Evolutionary conservation across 768 basidiomycete species (phyloP).

Genomic region (Podaxis sp.): DNA sequence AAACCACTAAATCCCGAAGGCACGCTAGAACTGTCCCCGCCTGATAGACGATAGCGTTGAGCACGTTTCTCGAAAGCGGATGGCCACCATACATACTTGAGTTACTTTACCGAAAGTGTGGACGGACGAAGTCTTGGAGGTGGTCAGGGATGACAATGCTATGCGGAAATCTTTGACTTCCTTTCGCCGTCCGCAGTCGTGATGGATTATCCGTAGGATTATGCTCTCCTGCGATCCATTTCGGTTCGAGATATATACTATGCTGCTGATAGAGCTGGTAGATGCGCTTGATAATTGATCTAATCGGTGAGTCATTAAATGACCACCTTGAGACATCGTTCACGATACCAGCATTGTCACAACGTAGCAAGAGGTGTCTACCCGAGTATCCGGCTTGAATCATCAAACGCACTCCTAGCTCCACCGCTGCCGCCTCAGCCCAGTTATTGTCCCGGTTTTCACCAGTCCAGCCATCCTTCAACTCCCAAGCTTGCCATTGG

Average conservation of each 20-base stretch:
- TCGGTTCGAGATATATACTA: slow-evolving; percentile 22
- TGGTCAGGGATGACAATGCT: not conserved
- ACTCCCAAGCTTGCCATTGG: slow-evolving; percentile 39
- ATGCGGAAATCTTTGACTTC: slow-evolving; percentile 18
- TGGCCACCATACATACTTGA: not conserved
- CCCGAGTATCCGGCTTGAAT: slow-evolving; percentile 21
- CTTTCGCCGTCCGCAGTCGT: not conserved
- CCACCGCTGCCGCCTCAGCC: slow-evolving; percentile 43
- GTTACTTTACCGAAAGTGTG: not conserved
- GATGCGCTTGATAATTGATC: slow-evolving; percentile 29
- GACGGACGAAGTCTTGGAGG: not conserved
- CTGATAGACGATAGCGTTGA: not conserved
- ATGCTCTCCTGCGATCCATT: slow-evolving; percentile 28
- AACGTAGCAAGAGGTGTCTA: slow-evolving; percentile 29
- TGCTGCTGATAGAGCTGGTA: slow-evolving; percentile 20
- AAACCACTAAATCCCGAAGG: no score
- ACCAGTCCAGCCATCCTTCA: slow-evolving; percentile 28
- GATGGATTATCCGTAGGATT: slow-evolving; percentile 36
- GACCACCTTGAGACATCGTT: slow-evolving; percentile 24
- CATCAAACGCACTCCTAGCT: slow-evolving; percentile 34
- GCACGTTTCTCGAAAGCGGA: not conserved
- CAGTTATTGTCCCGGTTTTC: slow-evolving; percentile 36
- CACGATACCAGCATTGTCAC: slow-evolving; percentile 43
- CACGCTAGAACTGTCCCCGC: no score
- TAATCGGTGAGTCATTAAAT: slow-evolving; percentile 24